These are phyloP conservation scores for Schizonepeta tenuifolia DNA, from an alignment of 257 asterid species.

Conservation along the genomic window DNA sequence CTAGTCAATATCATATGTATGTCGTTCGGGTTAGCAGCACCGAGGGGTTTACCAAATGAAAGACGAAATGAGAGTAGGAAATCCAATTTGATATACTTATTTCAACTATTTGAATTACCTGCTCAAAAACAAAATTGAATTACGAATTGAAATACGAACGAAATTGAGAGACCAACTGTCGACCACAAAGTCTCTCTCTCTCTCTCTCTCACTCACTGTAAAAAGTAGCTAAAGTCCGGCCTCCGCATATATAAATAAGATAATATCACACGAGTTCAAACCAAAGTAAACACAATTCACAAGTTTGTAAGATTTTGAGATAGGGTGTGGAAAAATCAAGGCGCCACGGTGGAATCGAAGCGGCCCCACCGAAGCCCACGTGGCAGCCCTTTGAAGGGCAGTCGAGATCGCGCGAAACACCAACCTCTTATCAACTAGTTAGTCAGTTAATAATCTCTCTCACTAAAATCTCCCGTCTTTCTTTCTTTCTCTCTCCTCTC, in stretches of 20 bases:
- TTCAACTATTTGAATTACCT: too few species aligned
- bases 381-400: slow-evolving; percentile 59
- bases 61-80: too few species aligned
- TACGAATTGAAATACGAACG: too few species aligned
- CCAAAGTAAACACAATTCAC: neutral
- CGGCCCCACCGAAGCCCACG: slow-evolving; percentile 47
- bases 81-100: too few species aligned
- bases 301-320: slow-evolving; percentile 7
- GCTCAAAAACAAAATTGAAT: too few species aligned
- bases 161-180: too few species aligned
- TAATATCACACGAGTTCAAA: neutral
- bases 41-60: too few species aligned
- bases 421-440: slow-evolving; percentile 69
- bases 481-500: slow-evolving; percentile 29
- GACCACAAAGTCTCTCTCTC: too few species aligned
- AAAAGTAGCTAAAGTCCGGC: neutral
- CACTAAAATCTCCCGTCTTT: slow-evolving; percentile 17
- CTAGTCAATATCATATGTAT: too few species aligned
- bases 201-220: too few species aligned
- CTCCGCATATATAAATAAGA: slow-evolving; percentile 13
- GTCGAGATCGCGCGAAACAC: slow-evolving; percentile 62
- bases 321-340: slow-evolving; percentile 29
- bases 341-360: slow-evolving; percentile 48
- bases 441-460: slow-evolving; percentile 27
- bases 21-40: too few species aligned